Conservation (phyloP, 2,329 filamentous ascomycete genomes). For the Pseudomassariella vexata region DNA sequence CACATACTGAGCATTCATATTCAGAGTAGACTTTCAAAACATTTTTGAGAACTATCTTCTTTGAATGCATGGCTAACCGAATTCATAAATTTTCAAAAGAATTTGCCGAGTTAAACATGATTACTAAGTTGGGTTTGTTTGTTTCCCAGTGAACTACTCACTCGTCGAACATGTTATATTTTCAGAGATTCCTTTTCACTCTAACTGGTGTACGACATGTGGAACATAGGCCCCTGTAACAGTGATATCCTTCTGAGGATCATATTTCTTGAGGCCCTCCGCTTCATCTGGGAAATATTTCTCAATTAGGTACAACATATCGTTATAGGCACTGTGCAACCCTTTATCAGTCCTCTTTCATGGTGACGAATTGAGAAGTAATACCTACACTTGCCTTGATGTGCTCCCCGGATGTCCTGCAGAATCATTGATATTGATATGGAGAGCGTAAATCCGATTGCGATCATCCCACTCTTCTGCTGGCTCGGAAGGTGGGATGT, state of each 20-base stretch:
- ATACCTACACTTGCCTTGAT: slow-evolving; percentile 18
- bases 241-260: slow-evolving; percentile 21
- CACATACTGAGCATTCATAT: too few species aligned
- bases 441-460: slow-evolving; percentile 14
- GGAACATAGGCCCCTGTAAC: slow-evolving; percentile 2
- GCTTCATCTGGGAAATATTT: slow-evolving; percentile 29
- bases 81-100: too few species aligned
- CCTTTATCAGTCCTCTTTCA: slow-evolving; percentile 24
- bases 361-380: background rate
- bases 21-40: too few species aligned
- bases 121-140: too few species aligned
- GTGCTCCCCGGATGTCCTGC: slow-evolving; percentile 16
- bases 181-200: too few species aligned
- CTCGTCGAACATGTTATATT: too few species aligned
- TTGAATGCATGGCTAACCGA: too few species aligned
- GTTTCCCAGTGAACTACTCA: too few species aligned
- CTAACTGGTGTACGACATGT: too few species aligned
- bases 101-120: too few species aligned
- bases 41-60: too few species aligned
- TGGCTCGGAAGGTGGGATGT: slow-evolving; percentile 11
- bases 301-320: slow-evolving; percentile 29
- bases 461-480: slow-evolving; percentile 14
- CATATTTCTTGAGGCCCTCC: slow-evolving; percentile 22
- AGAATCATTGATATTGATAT: slow-evolving; percentile 12
- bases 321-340: slow-evolving; percentile 27